These are phyloP conservation scores for Fusarium xylarioides DNA, from an alignment of 2,329 filamentous ascomycete species.

Conservation along the genomic window DNA sequence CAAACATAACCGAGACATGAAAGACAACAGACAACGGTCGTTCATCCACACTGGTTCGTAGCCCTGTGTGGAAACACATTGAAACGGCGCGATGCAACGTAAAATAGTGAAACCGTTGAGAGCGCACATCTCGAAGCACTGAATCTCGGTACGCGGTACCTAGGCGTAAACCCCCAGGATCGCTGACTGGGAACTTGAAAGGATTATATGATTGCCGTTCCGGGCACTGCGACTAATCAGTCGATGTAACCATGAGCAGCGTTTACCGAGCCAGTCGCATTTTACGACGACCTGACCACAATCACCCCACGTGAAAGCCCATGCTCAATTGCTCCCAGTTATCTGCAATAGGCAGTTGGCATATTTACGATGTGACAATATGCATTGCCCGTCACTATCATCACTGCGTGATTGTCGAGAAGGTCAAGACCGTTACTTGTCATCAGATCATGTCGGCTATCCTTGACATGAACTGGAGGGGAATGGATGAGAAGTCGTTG, in stretches of 20 bases:
- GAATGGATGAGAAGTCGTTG: background rate
- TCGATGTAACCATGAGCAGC: constrained; percentile 29
- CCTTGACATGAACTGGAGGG: background rate
- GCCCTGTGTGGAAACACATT: background rate
- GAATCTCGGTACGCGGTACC: background rate
- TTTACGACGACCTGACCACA: constrained; percentile 4
- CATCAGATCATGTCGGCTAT: background rate
- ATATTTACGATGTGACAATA: background rate
- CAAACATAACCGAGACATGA: constrained; percentile 3
- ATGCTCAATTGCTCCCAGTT: background rate
- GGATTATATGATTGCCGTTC: constrained; percentile 6
- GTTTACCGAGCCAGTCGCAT: constrained; percentile 35
- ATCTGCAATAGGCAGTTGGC: background rate
- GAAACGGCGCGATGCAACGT: constrained; percentile 3
- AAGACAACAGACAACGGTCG: background rate
- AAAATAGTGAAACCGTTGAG: background rate
- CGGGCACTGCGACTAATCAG: background rate
- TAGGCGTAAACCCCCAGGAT: constrained; percentile 2
- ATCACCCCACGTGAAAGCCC: background rate
- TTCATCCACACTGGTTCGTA: background rate
- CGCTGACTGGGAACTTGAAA: background rate
- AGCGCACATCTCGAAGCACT: background rate
- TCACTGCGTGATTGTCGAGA: background rate
- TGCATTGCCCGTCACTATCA: background rate
- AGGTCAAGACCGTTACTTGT: background rate